Conservation (phyloP, 257 asterid genomes). For the Misopates orontium region DNA sequence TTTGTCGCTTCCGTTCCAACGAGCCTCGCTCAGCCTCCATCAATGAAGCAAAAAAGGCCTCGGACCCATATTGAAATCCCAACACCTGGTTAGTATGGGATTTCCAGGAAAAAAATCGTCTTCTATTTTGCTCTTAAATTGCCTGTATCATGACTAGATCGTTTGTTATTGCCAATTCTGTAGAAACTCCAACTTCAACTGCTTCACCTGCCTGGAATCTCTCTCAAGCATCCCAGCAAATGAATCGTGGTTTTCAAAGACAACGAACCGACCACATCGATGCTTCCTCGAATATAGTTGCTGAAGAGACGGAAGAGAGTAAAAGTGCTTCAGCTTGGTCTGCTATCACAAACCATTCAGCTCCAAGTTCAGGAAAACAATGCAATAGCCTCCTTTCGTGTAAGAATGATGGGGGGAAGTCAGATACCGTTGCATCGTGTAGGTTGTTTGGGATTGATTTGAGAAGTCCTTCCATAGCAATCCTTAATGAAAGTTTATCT, state of each 20-base stretch:
- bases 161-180: constrained; percentile 15
- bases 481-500: constrained; percentile 32
- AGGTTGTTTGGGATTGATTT: constrained; percentile 85
- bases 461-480: constrained; percentile 47
- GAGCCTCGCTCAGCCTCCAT: constrained; percentile 37
- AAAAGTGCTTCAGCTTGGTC: constrained; percentile 64
- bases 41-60: constrained; percentile 53
- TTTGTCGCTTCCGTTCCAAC: constrained; percentile 55
- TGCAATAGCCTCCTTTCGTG: constrained; percentile 33
- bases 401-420: constrained; percentile 40
- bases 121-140: background rate
- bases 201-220: constrained; percentile 63
- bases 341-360: constrained; percentile 40
- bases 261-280: constrained; percentile 29
- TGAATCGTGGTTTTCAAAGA: constrained; percentile 37
- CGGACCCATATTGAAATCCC: constrained; percentile 48
- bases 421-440: constrained; percentile 48
- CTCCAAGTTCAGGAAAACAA: constrained; percentile 34
- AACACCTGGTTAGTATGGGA: constrained; percentile 43
- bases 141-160: constrained; percentile 12
- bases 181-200: constrained; percentile 48
- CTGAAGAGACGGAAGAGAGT: constrained; percentile 57
- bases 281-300: constrained; percentile 34
- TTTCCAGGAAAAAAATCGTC: background rate
- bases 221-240: constrained; percentile 37